phyloP scores from a whole-genome alignment of 441 rosid genomes.

The Isatis lusitanica region DNA sequence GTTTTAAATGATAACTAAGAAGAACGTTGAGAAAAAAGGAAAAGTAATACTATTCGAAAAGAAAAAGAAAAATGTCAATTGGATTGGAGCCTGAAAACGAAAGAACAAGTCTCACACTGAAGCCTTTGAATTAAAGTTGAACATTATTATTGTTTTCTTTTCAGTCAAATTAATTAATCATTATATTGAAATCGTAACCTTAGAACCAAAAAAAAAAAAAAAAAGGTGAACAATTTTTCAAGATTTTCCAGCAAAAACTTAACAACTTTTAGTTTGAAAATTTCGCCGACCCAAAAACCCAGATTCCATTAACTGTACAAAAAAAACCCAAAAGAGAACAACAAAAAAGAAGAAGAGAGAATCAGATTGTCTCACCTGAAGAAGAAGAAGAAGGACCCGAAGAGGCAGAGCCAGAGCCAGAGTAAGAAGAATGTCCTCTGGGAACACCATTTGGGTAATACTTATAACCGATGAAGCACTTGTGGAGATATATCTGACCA shows the following conservation, averaged over 20 bases:
- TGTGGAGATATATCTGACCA: slow-evolving; percentile 80
- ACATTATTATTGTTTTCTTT: neutral
- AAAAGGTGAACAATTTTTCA: neutral
- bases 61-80: neutral
- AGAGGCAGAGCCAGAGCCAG: slow-evolving; percentile 33
- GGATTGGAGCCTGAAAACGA: slow-evolving; percentile 18
- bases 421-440: slow-evolving; percentile 48
- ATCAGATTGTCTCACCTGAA: slow-evolving; percentile 41
- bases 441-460: slow-evolving; percentile 86
- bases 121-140: slow-evolving; percentile 28
- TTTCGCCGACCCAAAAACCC: neutral
- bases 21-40: neutral
- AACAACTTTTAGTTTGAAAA: neutral
- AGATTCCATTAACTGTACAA: too few relatives aligned
- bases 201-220: neutral
- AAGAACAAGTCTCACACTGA: slow-evolving; percentile 19
- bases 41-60: neutral
- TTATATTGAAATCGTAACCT: neutral
- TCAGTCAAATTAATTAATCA: neutral
- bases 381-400: slow-evolving; percentile 46
- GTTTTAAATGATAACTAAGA: neutral
- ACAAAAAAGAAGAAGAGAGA: too few relatives aligned
- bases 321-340: too few relatives aligned
- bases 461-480: slow-evolving; percentile 73
- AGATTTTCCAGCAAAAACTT: neutral